These are phyloP conservation scores for Candida koratica DNA, from an alignment of 805 yeast genomes.

Conservation along the genomic window DNA sequence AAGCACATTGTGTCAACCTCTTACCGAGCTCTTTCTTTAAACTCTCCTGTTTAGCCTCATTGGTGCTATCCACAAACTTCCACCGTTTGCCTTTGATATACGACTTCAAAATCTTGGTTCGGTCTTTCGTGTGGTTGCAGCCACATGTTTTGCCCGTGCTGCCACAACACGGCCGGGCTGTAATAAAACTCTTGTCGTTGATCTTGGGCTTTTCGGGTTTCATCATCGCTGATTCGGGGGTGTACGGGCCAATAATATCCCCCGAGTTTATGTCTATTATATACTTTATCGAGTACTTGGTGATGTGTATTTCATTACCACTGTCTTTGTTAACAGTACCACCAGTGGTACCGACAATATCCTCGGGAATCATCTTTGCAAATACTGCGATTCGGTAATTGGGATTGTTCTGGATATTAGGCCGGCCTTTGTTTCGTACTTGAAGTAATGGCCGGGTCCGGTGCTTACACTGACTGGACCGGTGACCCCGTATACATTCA, in stretches of 20 bases:
- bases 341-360: conserved; percentile 22
- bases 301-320: conserved; percentile 17
- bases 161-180: conserved; percentile 32
- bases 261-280: conserved; percentile 37
- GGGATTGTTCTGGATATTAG: conserved; percentile 52
- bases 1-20: conserved; percentile 23
- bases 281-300: conserved; percentile 37
- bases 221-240: conserved; percentile 14
- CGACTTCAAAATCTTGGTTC: conserved; percentile 32
- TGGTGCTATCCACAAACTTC: conserved; percentile 14
- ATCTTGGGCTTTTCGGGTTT: conserved; percentile 25
- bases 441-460: conserved; percentile 74
- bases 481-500: conserved; percentile 87
- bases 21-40: conserved; percentile 12
- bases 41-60: conserved; percentile 14
- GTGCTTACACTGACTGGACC: conserved; percentile 85
- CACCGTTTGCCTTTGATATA: conserved; percentile 22
- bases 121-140: conserved; percentile 30
- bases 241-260: conserved; percentile 37
- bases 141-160: conserved; percentile 24
- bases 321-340: neutral
- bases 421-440: conserved; percentile 89
- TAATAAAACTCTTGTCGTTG: conserved; percentile 31
- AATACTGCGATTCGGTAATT: conserved; percentile 57
- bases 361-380: conserved; percentile 37